A percentile compares a stretch with the other conserved stretches of the same genome.
phyloP scores from a whole-genome alignment of 169 alveolate genomes.

The Plasmodium vivax region DNA sequence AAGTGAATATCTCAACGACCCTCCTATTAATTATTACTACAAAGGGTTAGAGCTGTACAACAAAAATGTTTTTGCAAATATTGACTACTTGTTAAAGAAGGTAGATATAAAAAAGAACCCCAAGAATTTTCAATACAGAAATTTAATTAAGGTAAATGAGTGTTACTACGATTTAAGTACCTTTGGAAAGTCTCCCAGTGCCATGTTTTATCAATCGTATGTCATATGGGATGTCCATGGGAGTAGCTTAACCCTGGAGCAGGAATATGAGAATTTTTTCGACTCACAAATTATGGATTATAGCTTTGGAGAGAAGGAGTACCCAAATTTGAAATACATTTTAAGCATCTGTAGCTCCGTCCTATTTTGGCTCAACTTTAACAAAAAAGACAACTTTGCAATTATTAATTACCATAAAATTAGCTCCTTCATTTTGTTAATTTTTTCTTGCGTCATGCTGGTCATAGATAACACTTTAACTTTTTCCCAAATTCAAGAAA shows the following conservation, averaged over 20 bases:
- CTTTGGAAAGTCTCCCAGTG: constrained; percentile 75
- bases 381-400: constrained; percentile 78
- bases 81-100: constrained; percentile 71
- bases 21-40: constrained; percentile 60
- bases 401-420: constrained; percentile 80
- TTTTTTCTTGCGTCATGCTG: constrained; percentile 70
- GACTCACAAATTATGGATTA: constrained; percentile 80
- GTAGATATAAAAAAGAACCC: constrained; percentile 56
- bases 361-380: constrained; percentile 83
- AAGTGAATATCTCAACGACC: constrained; percentile 75
- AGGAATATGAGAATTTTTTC: constrained; percentile 78
- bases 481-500: constrained; percentile 70
- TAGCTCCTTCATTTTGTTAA: constrained; percentile 66
- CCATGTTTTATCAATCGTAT: constrained; percentile 81
- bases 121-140: constrained; percentile 11
- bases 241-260: constrained; percentile 73
- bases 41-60: constrained; percentile 71
- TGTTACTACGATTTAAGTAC: constrained; percentile 80
- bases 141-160: constrained; percentile 76
- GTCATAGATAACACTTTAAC: constrained; percentile 56
- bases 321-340: constrained; percentile 81
- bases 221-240: constrained; percentile 81
- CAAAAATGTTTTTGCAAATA: constrained; percentile 75
- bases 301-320: constrained; percentile 78
- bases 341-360: constrained; percentile 76